phyloP scores from a whole-genome alignment of 2,329 filamentous ascomycete species.

The Cyphellophora attinorum region DNA sequence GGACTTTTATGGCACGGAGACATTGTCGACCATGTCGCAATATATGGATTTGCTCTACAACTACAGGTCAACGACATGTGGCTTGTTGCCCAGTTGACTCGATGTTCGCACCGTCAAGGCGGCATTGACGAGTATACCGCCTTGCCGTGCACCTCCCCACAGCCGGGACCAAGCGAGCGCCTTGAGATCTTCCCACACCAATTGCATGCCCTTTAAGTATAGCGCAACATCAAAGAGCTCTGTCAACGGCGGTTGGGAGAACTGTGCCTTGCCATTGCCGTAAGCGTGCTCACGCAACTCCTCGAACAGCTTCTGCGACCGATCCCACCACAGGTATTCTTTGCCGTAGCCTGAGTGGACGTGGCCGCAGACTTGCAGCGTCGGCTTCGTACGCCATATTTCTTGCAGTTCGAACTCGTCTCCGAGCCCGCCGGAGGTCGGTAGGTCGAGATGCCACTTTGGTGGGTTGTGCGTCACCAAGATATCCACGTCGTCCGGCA shows the following conservation, averaged over 20 bases:
- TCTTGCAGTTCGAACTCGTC: slow-evolving; percentile 63
- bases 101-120: slow-evolving; percentile 38
- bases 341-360: slow-evolving; percentile 66
- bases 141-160: slow-evolving; percentile 44
- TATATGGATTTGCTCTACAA: too few species aligned
- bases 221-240: slow-evolving; percentile 28
- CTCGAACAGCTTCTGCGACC: slow-evolving; percentile 63
- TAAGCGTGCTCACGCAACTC: slow-evolving; percentile 38
- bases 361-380: slow-evolving; percentile 76
- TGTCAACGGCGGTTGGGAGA: slow-evolving; percentile 21
- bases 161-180: slow-evolving; percentile 51
- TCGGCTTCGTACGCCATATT: slow-evolving; percentile 63
- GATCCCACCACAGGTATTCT: slow-evolving; percentile 65
- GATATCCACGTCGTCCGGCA: slow-evolving; percentile 66
- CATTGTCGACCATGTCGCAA: too few species aligned
- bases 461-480: slow-evolving; percentile 76
- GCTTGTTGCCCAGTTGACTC: slow-evolving; percentile 26
- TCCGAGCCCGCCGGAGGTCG: slow-evolving; percentile 50
- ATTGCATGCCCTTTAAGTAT: slow-evolving; percentile 43
- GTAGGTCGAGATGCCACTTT: slow-evolving; percentile 54
- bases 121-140: slow-evolving; percentile 52
- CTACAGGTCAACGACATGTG: slow-evolving; percentile 27
- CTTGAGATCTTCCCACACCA: slow-evolving; percentile 43
- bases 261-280: slow-evolving; percentile 16
- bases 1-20: too few species aligned